phyloP scores from a whole-genome alignment of 495 filamentous ascomycete genomes.

The Chaetomium fimeti region DNA sequence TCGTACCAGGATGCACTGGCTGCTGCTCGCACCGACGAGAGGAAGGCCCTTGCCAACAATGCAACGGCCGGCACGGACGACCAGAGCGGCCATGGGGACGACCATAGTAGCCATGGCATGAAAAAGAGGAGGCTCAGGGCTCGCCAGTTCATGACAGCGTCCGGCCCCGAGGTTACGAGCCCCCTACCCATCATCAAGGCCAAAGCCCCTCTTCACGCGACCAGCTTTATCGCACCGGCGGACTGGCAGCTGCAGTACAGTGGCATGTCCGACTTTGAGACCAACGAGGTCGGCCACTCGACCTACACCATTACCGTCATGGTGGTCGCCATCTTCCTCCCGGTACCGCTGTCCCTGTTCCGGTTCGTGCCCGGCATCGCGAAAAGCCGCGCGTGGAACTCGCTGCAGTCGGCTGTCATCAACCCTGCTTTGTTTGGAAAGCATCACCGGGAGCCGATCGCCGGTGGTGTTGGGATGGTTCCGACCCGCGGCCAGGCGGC shows the following conservation, averaged over 20 bases:
- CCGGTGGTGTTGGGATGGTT: slow-evolving; percentile 24
- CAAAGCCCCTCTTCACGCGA: slow-evolving; percentile 18
- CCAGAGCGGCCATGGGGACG: slow-evolving; percentile 9
- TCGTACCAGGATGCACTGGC: slow-evolving; percentile 20
- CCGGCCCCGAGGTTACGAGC: slow-evolving; percentile 22
- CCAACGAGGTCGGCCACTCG: slow-evolving; percentile 26
- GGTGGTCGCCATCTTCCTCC: slow-evolving; percentile 25
- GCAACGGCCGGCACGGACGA: not conserved
- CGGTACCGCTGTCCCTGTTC: slow-evolving; percentile 23
- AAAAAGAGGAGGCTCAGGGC: not conserved
- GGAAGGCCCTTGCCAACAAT: not conserved
- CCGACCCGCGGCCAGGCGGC: slow-evolving; percentile 40
- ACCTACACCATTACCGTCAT: slow-evolving; percentile 22
- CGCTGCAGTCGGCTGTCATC: slow-evolving; percentile 26
- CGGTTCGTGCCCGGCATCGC: slow-evolving; percentile 18
- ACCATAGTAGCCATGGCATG: not conserved
- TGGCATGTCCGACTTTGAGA: slow-evolving; percentile 26
- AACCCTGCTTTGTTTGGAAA: slow-evolving; percentile 32
- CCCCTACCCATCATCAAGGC: slow-evolving; percentile 24
- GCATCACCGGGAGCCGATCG: slow-evolving; percentile 24
- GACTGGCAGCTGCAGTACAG: slow-evolving; percentile 30
- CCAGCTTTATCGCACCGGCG: slow-evolving; percentile 24
- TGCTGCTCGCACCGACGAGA: slow-evolving; percentile 20
- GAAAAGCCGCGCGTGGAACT: not conserved
- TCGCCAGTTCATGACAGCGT: slow-evolving; percentile 13